phyloP scores from a whole-genome alignment of 2,329 filamentous ascomycete species.

The Thelonectria blattea region DNA sequence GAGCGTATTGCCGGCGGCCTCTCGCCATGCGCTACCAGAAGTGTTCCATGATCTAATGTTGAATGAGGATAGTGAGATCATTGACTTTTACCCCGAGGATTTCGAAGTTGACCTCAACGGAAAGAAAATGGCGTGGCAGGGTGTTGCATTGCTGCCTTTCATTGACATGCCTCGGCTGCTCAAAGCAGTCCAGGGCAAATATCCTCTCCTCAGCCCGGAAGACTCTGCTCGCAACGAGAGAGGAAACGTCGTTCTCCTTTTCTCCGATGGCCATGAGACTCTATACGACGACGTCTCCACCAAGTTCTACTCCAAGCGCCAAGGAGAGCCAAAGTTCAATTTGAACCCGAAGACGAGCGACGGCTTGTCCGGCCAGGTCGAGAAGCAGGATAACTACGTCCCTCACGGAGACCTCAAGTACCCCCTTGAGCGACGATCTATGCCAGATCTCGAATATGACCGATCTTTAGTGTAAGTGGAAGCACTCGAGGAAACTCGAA shows the following conservation, averaged over 20 bases:
- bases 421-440: slow-evolving; percentile 72
- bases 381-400: slow-evolving; percentile 83
- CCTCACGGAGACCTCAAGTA: slow-evolving; percentile 83
- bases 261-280: slow-evolving; percentile 79
- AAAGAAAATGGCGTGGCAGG: slow-evolving; percentile 99
- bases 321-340: slow-evolving; percentile 68
- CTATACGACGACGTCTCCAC: slow-evolving; percentile 85
- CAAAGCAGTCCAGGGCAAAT: slow-evolving; percentile 80
- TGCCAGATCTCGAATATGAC: slow-evolving; percentile 84
- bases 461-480: slow-evolving; percentile 77
- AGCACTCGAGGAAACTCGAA: background rate
- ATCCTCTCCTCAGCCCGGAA: slow-evolving; percentile 77
- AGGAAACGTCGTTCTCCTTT: slow-evolving; percentile 80
- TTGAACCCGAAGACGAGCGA: slow-evolving; percentile 78
- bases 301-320: slow-evolving; percentile 92
- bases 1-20: slow-evolving; percentile 94
- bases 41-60: slow-evolving; percentile 93
- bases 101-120: slow-evolving; percentile 95
- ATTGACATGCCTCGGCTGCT: slow-evolving; percentile 91
- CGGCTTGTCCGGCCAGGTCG: slow-evolving; percentile 79
- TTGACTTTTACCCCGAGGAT: slow-evolving; percentile 96
- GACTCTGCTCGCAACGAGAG: slow-evolving; percentile 79
- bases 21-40: slow-evolving; percentile 86
- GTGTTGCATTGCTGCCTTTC: slow-evolving; percentile 90
- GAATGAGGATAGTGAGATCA: slow-evolving; percentile 84